Percentiles rank a stretch among this genome's conserved stretches.
Conservation (phyloP, 371 early-diverging fungal genomes). For the Syncephalastrum racemosum region DNA sequence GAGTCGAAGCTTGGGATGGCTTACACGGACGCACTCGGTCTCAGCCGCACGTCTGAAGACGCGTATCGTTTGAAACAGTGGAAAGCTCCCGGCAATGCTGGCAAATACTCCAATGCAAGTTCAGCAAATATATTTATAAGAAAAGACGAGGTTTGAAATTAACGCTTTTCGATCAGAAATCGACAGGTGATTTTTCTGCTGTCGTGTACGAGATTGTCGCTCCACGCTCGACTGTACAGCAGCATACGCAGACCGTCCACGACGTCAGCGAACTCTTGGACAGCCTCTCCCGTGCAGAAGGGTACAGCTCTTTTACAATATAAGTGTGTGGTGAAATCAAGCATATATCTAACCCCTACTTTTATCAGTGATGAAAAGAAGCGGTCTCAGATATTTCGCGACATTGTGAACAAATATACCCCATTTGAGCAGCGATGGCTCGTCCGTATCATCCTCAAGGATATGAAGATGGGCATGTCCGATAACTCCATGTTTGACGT, state of each 20-base stretch:
- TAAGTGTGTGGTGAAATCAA: not conserved
- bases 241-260: slow-evolving; percentile 40
- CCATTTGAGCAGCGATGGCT: slow-evolving; percentile 76
- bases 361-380: slow-evolving; percentile 18
- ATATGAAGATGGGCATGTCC: slow-evolving; percentile 70
- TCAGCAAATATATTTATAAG: too few relatives aligned
- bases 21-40: slow-evolving; percentile 59
- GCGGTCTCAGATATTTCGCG: slow-evolving; percentile 45
- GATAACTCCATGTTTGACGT: slow-evolving; percentile 64
- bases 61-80: slow-evolving; percentile 43
- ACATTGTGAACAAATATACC: slow-evolving; percentile 56
- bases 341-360: not conserved
- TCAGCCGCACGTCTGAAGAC: slow-evolving; percentile 50
- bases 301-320: slow-evolving; percentile 17
- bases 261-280: slow-evolving; percentile 50
- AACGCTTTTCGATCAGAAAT: slow-evolving; percentile 18
- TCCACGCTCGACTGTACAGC: slow-evolving; percentile 40
- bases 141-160: too few relatives aligned
- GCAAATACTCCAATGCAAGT: too few relatives aligned
- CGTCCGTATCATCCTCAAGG: slow-evolving; percentile 70
- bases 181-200: slow-evolving; percentile 53
- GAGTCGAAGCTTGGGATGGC: slow-evolving; percentile 65
- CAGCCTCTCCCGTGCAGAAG: slow-evolving; percentile 26
- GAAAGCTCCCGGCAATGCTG: too few relatives aligned
- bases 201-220: slow-evolving; percentile 49